Evolutionary conservation across 2,329 filamentous ascomycete species (phyloP), one percentile per base, ranked within the genome.

Genomic region (Colletotrichum spinosum): DNA sequence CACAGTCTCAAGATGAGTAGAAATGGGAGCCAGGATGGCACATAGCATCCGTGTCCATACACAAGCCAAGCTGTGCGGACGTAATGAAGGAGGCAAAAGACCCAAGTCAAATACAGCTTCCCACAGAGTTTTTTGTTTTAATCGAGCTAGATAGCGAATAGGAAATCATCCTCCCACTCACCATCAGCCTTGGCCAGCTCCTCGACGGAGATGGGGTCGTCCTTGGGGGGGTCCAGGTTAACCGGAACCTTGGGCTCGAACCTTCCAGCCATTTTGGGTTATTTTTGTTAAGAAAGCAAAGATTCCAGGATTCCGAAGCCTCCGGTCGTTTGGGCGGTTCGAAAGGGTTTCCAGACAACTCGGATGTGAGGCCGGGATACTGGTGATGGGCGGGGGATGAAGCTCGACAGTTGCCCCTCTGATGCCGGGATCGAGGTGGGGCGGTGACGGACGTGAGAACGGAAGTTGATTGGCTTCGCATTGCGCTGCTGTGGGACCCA

Each of bases 101-200:
- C 25, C 25, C 25, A 25, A 25, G 11, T 35, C 15, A 38, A 33
- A 35, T 15, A 9, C 11, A 33, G 17, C 15, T 38, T 17, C 25
- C 33, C 41, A 9, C 35, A 8, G 41, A 15, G 25, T 13, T 9
- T 35, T 34, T 46, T 17, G n/a, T n/a, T 46, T 25, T 13, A 1
- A 33, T 25, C 25, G 25, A 25, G 25, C 25, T 25, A 25, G 4
- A 25, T 25, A 25, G 25, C 25, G 25, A 25, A 25, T 1, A 25
- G 25, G 25, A 46, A 46, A 17, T 6, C n/a, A 46, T 17, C 4
- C 7, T 46, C 42, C 42, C 46, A 78, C 88, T 73, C 83, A 97
- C 96, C 96, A 76, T 96, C 88, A 72, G 93, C 93, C 76, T 91
- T 90, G 44, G 90, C 84, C 68, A 99, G 85, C 72, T 95, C 89